Evolutionary conservation across 805 yeast genomes (phyloP).

Genomic region (Yarrowia keelungensis): DNA sequence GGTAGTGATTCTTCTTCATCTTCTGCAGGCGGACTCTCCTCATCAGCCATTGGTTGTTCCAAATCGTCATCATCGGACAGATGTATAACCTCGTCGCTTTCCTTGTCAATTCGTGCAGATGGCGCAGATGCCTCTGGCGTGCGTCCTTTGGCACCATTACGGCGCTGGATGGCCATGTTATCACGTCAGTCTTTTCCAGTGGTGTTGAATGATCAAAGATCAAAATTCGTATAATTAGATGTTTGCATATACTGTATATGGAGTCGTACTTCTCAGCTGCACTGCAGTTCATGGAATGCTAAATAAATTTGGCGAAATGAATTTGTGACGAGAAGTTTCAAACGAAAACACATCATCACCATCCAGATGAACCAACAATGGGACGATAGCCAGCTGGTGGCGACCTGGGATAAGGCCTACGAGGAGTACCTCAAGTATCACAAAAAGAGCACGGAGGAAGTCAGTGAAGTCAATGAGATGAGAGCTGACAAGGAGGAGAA

Average conservation of each 20-base stretch:
- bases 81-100: too few species aligned
- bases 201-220: too few species aligned
- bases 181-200: too few species aligned
- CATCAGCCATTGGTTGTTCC: too few species aligned
- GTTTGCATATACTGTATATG: too few species aligned
- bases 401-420: conserved; percentile 43
- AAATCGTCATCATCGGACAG: too few species aligned
- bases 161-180: too few species aligned
- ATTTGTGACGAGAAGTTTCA: background rate
- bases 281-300: background rate
- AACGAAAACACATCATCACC: background rate
- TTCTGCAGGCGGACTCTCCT: too few species aligned
- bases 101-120: too few species aligned
- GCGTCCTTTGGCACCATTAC: too few species aligned
- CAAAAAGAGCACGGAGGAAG: conserved; percentile 14
- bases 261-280: background rate
- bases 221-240: too few species aligned
- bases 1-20: background rate
- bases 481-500: conserved; percentile 13
- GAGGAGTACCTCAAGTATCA: conserved; percentile 45
- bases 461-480: conserved; percentile 13
- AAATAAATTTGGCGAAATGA: background rate
- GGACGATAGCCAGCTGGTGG: conserved; percentile 44
- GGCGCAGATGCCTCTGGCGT: too few species aligned
- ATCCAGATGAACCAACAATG: conserved; percentile 44